Conservation (phyloP, 2,329 filamentous ascomycete species). For the Malbranchea zuffiana region DNA sequence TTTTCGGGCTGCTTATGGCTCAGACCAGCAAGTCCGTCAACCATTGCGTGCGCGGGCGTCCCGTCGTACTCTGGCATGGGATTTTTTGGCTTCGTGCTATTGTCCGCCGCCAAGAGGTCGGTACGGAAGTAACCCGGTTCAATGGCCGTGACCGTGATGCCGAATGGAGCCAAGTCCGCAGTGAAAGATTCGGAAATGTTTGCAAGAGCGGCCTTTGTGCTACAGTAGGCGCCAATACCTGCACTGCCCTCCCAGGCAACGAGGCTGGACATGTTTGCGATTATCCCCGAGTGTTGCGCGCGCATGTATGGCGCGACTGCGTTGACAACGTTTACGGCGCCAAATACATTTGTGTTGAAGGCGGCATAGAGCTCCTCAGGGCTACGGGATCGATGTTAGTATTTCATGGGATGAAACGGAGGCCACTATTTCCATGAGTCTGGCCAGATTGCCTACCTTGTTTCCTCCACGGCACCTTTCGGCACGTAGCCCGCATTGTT, state of each 20-base stretch:
- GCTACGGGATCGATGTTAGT: constrained; percentile 9
- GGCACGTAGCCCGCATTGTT: constrained; percentile 27
- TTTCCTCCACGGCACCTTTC: constrained; percentile 23
- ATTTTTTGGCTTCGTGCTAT: constrained; percentile 11
- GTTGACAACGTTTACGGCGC: constrained; percentile 27
- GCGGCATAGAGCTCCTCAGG: constrained; percentile 19
- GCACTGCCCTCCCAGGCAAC: constrained; percentile 21
- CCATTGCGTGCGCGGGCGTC: constrained; percentile 8
- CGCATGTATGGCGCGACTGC: constrained; percentile 31
- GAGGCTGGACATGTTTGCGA: constrained; percentile 30
- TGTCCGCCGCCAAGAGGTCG: constrained; percentile 11
- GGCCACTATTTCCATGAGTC: background rate
- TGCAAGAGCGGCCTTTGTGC: constrained; percentile 28
- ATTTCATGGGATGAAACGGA: background rate
- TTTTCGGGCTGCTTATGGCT: constrained; percentile 47
- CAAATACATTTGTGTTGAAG: constrained; percentile 32
- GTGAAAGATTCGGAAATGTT: constrained; percentile 16
- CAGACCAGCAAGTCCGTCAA: constrained; percentile 21
- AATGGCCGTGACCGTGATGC: constrained; percentile 14
- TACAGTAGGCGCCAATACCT: constrained; percentile 25
- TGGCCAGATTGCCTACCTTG: constrained; percentile 13
- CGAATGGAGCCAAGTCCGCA: constrained; percentile 14
- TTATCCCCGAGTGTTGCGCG: constrained; percentile 21
- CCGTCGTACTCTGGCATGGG: constrained; percentile 15
- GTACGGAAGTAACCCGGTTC: constrained; percentile 17